Conservation (phyloP, 352 stramenopile species). For the Globisporangium middletonii region DNA sequence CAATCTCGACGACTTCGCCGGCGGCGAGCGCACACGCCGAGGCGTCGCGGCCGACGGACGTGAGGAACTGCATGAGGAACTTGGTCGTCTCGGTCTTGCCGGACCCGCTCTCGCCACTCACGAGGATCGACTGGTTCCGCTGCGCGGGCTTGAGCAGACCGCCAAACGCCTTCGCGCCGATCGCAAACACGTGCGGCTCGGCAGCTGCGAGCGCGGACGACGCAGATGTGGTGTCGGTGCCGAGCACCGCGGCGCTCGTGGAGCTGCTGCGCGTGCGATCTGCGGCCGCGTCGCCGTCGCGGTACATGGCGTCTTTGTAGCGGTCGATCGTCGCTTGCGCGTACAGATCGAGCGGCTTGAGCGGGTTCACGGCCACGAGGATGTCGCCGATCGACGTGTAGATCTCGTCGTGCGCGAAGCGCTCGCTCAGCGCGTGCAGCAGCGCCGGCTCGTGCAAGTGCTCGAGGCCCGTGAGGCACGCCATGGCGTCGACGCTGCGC, state of each 20-base stretch:
- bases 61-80: conserved; percentile 95
- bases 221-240: conserved; percentile 5
- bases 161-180: conserved; percentile 83
- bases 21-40: conserved; percentile 8
- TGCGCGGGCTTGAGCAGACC: conserved; percentile 48
- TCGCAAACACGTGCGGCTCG: conserved; percentile 87
- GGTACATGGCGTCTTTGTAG: conserved; percentile 58
- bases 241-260: conserved; percentile 5
- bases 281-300: background rate
- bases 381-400: conserved; percentile 88
- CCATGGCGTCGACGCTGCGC: conserved; percentile 42
- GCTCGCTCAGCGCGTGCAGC: conserved; percentile 71
- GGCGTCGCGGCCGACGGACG: conserved; percentile 67
- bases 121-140: conserved; percentile 35
- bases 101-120: conserved; percentile 54
- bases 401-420: conserved; percentile 70
- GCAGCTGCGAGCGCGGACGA: conserved; percentile 2
- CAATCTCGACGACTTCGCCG: conserved; percentile 63
- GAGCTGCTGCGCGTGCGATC: conserved; percentile 7
- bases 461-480: conserved; percentile 71
- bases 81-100: conserved; percentile 97
- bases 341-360: conserved; percentile 73
- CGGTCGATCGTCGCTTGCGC: conserved; percentile 42
- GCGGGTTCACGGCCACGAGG: conserved; percentile 78
- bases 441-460: conserved; percentile 82